These are phyloP conservation scores for Boletellus ananiceps DNA, from an alignment of 768 basidiomycete genomes.

Conservation along the genomic window DNA sequence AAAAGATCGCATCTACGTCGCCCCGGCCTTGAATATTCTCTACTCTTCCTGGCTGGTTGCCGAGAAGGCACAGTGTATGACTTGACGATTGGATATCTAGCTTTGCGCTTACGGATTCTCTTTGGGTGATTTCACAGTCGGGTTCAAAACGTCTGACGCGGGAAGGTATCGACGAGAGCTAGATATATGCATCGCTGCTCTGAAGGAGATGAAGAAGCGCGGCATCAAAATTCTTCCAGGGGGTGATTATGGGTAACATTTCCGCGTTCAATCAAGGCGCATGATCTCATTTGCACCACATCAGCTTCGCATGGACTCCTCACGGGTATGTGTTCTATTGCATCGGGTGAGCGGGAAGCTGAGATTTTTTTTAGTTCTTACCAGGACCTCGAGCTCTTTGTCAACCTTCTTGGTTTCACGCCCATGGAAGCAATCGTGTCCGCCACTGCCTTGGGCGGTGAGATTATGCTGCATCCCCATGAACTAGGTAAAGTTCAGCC, in stretches of 20 bases:
- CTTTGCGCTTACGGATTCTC: not conserved
- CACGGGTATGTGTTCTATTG: conserved; percentile 21
- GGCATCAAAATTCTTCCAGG: conserved; percentile 36
- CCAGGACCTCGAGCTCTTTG: conserved; percentile 35
- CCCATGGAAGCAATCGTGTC: conserved; percentile 37
- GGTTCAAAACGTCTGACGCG: conserved; percentile 16
- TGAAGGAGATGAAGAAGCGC: conserved; percentile 35
- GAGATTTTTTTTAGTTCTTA: conserved; percentile 26
- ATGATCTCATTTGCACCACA: not conserved
- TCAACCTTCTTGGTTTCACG: conserved; percentile 31
- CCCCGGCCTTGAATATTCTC: conserved; percentile 31
- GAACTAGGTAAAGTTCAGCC: conserved; percentile 36
- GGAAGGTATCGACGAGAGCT: conserved; percentile 30
- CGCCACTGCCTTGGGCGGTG: conserved; percentile 34
- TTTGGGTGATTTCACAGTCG: conserved; percentile 5
- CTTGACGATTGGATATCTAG: not conserved
- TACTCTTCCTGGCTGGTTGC: conserved; percentile 26
- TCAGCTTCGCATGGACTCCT: conserved; percentile 30
- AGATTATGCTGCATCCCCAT: conserved; percentile 33
- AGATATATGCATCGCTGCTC: conserved; percentile 29
- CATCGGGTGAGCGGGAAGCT: not conserved
- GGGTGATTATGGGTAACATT: conserved; percentile 34
- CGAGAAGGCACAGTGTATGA: conserved; percentile 22
- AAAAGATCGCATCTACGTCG: conserved; percentile 32
- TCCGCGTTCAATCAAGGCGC: not conserved